Percentiles rank a stretch among this genome's conserved stretches.
These are phyloP conservation scores for Emergomyces orientalis DNA, from an alignment of 2,329 filamentous ascomycete species.

Conservation along the genomic window DNA sequence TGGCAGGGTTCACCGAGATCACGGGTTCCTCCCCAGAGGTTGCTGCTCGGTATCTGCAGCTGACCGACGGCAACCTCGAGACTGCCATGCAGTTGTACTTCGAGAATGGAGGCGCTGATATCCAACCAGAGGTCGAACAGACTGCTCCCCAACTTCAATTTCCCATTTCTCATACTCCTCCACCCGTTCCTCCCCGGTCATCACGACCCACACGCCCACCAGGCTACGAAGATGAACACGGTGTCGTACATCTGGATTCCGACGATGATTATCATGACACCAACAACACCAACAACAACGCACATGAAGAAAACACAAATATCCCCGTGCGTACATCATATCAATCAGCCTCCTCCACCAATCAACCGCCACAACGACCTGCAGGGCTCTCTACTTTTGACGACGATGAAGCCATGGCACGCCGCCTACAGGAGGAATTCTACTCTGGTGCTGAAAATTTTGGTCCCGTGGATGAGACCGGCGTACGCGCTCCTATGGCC, in stretches of 20 bases:
- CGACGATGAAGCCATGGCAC: slow-evolving; percentile 88
- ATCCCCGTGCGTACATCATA: slow-evolving; percentile 26
- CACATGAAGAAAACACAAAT: slow-evolving; percentile 11
- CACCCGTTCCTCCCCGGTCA: slow-evolving; percentile 27
- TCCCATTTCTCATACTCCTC: slow-evolving; percentile 6
- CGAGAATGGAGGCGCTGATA: slow-evolving; percentile 62
- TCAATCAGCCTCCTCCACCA: slow-evolving; percentile 20
- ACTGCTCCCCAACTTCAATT: slow-evolving; percentile 20
- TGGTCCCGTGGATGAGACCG: slow-evolving; percentile 44
- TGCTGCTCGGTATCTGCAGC: slow-evolving; percentile 71
- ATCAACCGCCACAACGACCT: slow-evolving; percentile 24
- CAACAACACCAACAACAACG: not conserved
- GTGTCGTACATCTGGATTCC: slow-evolving; percentile 66
- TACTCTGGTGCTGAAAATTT: slow-evolving; percentile 51
- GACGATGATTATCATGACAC: slow-evolving; percentile 52
- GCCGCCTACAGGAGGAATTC: slow-evolving; percentile 82
- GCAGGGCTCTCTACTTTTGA: slow-evolving; percentile 51
- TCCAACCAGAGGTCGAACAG: slow-evolving; percentile 40
- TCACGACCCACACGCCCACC: slow-evolving; percentile 26
- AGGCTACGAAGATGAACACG: slow-evolving; percentile 46
- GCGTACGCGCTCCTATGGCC: slow-evolving; percentile 80
- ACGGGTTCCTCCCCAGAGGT: slow-evolving; percentile 65
- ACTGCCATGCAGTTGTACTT: slow-evolving; percentile 86
- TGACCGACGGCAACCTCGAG: slow-evolving; percentile 75
- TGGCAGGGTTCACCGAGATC: slow-evolving; percentile 71